Conservation (phyloP, 73 alveolate species). For the Tetrahymena malaccensis region DNA sequence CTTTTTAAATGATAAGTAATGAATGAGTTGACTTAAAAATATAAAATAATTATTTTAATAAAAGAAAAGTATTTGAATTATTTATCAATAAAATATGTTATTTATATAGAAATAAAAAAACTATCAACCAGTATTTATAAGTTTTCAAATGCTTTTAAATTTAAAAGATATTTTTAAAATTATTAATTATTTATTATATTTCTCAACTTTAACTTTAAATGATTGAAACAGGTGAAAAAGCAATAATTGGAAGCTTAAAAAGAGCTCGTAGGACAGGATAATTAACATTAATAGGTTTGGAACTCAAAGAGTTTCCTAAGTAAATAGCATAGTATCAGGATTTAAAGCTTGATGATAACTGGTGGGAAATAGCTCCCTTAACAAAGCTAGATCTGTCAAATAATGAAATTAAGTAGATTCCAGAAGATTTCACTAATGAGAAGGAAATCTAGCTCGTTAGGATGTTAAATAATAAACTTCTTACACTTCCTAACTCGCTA, state of each 20-base stretch:
- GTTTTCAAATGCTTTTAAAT: not conserved
- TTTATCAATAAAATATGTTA: too few relatives aligned
- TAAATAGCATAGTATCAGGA: not conserved
- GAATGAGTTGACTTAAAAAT: not conserved
- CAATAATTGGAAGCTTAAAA: not conserved
- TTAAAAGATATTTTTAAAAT: not conserved
- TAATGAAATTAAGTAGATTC: not conserved
- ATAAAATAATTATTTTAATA: too few relatives aligned
- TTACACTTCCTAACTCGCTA: not conserved
- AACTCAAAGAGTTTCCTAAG: not conserved
- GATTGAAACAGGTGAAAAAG: not conserved
- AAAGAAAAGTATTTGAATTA: too few relatives aligned
- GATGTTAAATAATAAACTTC: not conserved
- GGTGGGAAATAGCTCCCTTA: not conserved
- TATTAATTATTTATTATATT: not conserved
- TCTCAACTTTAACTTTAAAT: not conserved
- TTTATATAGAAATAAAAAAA: not conserved
- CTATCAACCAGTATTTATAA: not conserved
- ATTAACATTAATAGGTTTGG: not conserved
- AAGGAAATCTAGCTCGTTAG: not conserved
- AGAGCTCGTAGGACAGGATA: not conserved
- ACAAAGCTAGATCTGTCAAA: not conserved
- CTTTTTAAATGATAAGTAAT: not conserved
- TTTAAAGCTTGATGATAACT: not conserved
- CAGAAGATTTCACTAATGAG: not conserved